Evolutionary conservation across 495 filamentous ascomycete species (phyloP).

Genomic region (Opeltia flavorubescens): DNA sequence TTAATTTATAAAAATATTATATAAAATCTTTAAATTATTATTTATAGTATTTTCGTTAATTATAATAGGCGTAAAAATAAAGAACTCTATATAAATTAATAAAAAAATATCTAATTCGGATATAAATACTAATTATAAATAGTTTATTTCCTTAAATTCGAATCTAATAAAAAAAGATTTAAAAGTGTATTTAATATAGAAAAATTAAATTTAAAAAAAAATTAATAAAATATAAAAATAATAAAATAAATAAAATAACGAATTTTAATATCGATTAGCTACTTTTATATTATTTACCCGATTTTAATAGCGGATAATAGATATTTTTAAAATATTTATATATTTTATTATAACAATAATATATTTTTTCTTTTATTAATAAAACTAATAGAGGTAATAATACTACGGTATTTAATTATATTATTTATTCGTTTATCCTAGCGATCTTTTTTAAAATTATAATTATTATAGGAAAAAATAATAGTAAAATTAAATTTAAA

Average conservation of each 20-base stretch:
- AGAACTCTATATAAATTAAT: not conserved
- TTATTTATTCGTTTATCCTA: not conserved
- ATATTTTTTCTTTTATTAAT: not conserved
- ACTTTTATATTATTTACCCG: not conserved
- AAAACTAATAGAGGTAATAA: not conserved
- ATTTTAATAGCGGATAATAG: not conserved
- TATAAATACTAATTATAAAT: not conserved
- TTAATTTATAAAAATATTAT: constrained; percentile 1
- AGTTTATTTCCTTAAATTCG: not conserved
- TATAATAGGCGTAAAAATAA: not conserved
- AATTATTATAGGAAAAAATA: not conserved
- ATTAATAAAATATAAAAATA: not conserved
- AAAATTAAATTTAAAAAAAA: not conserved
- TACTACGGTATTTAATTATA: not conserved
- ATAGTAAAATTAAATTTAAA: not conserved
- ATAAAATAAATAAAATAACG: not conserved
- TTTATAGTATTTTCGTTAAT: not conserved
- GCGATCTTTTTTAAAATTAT: not conserved
- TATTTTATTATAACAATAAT: not conserved
- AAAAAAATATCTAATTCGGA: not conserved
- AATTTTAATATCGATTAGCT: not conserved
- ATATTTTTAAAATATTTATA: not conserved
- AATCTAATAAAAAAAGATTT: not conserved
- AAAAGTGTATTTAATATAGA: not conserved
- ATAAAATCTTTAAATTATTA: constrained; percentile 1